phyloP scores from a whole-genome alignment of 306 rosid genomes.

The Gynostemma pentaphyllum region DNA sequence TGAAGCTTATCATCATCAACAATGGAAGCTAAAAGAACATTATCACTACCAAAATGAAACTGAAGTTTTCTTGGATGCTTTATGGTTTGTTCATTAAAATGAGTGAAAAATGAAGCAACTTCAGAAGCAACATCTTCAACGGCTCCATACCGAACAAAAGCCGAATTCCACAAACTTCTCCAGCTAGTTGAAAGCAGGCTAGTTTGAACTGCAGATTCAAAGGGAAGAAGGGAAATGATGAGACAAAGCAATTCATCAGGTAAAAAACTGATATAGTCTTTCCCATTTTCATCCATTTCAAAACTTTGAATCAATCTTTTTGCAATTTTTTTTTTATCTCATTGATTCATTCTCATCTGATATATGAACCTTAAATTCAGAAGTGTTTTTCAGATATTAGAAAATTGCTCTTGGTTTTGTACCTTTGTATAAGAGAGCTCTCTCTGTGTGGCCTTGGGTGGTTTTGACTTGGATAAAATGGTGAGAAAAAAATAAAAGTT shows the following conservation, averaged over 20 bases:
- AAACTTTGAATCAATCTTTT: background rate
- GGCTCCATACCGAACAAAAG: constrained; percentile 24
- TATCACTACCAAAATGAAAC: constrained; percentile 26
- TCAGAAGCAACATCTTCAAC: constrained; percentile 16
- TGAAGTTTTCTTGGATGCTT: constrained; percentile 49
- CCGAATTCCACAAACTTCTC: constrained; percentile 54
- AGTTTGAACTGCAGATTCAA: constrained; percentile 51
- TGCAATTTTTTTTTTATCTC: too few relatives aligned
- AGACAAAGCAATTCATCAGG: constrained; percentile 43
- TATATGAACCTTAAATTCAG: too few relatives aligned
- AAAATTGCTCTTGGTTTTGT: too few relatives aligned
- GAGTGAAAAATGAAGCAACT: constrained; percentile 25
- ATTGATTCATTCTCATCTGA: background rate
- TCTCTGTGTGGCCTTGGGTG: too few relatives aligned
- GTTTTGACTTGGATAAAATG: background rate
- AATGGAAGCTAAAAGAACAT: constrained; percentile 32
- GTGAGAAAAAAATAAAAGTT: too few relatives aligned
- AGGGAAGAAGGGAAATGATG: constrained; percentile 52
- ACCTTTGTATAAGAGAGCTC: too few relatives aligned
- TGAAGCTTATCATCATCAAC: constrained; percentile 44
- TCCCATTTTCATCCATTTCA: background rate
- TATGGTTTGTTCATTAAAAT: constrained; percentile 38
- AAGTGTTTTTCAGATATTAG: too few relatives aligned
- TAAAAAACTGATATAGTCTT: constrained; percentile 17
- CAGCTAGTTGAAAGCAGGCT: constrained; percentile 48